Evolutionary conservation across 805 yeast species (phyloP).

Genomic region (Candida maltosa): DNA sequence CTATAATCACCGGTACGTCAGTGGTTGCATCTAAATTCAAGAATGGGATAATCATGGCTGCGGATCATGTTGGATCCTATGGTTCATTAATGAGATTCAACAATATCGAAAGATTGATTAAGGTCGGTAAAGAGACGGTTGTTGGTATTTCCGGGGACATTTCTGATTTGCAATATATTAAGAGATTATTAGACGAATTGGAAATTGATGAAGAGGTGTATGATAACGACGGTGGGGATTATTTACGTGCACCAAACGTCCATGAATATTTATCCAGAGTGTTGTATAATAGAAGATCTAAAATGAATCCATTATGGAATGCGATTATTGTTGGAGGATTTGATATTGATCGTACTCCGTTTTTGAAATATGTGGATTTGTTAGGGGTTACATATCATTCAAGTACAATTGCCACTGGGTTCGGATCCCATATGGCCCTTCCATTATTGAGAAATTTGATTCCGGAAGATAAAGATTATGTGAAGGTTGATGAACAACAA

Average conservation of each 20-base stretch:
- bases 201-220: slow-evolving; percentile 71
- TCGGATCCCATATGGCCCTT: slow-evolving; percentile 91
- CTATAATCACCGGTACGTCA: slow-evolving; percentile 94
- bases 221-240: slow-evolving; percentile 61
- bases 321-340: slow-evolving; percentile 89
- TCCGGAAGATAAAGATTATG: slow-evolving; percentile 74
- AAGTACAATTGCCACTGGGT: slow-evolving; percentile 91
- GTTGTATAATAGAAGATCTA: slow-evolving; percentile 81
- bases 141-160: slow-evolving; percentile 95
- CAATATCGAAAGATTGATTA: slow-evolving; percentile 78
- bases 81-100: slow-evolving; percentile 89
- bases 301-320: slow-evolving; percentile 97
- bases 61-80: slow-evolving; percentile 88
- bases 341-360: slow-evolving; percentile 61
- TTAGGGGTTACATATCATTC: slow-evolving; percentile 89
- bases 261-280: slow-evolving; percentile 84
- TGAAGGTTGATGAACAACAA: slow-evolving; percentile 62
- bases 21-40: slow-evolving; percentile 88
- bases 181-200: slow-evolving; percentile 71
- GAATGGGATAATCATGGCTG: slow-evolving; percentile 90
- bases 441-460: slow-evolving; percentile 86
- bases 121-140: slow-evolving; percentile 80
- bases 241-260: slow-evolving; percentile 78
- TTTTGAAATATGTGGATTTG: slow-evolving; percentile 82
- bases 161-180: slow-evolving; percentile 85